Evolutionary conservation across 495 filamentous ascomycete genomes (phyloP), one percentile per base, ranked within the genome.

Genomic region (Pyrenula massariospora): DNA sequence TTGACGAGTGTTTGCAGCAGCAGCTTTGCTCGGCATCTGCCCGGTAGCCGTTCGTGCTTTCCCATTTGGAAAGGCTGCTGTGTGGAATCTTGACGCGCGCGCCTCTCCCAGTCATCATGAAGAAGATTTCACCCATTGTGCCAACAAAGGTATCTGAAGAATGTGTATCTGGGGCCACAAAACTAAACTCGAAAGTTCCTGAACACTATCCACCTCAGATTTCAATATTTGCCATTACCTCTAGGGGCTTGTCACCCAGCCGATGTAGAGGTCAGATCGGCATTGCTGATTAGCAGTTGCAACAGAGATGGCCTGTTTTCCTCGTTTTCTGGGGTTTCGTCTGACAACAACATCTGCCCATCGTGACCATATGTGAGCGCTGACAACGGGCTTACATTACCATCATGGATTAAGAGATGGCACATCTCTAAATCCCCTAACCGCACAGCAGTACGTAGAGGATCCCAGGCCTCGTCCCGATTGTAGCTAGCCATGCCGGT

Each of bases 381-480:
- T 1, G 55, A 54, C 52, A 59, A 51, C 25, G 54, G 57, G 54
- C 55, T 23, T 57, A 59, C 52, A 12, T 59, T 62, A 42, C 60
- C 60, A 54, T 55, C 51, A 57, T 25, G 8, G 23, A 62, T 47
- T 55, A 62, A 59, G 31, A 59, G 57, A 25, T 48, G 24, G 57
- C 60, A 59, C 60, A 62, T 62, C 11, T 62, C 55, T 24, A 57
- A 15, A 54, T 62, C 57, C 52, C 57, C 57, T 36, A 57, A 25
- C 57, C 54, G 47, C 57, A 62, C 57, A 53, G 57, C 60, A 2
- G 21, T 52, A n/a, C 54, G 60, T 52, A 59, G 57, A 22, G 57
- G 60, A 55, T 59, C 42, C 12, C 22, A 52, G 8, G 54, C 42
- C 20, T 53, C 48, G 48, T 57, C 47, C 47, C 48, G 54, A 56